Evolutionary conservation across 148 eudicot genomes (phyloP).

Genomic region (Cornus controversa): DNA sequence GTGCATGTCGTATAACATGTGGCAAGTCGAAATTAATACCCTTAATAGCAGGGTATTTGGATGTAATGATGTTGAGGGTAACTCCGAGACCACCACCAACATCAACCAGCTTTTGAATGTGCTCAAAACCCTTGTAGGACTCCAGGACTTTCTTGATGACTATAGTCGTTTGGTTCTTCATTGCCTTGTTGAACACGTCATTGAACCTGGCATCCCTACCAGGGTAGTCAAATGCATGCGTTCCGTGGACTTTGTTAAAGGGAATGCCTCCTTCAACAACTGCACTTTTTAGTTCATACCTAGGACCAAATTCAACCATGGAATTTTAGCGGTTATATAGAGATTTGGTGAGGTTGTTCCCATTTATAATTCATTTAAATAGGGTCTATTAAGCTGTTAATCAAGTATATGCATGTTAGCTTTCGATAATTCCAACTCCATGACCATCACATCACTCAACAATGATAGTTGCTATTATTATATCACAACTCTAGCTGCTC

Average conservation of each 20-base stretch:
- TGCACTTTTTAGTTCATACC: conserved; percentile 36
- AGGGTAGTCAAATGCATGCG: conserved; percentile 41
- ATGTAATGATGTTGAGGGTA: conserved; percentile 24
- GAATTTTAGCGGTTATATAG: too few relatives aligned
- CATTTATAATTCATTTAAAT: too few relatives aligned
- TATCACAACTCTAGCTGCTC: too few relatives aligned
- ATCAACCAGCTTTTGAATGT: conserved; percentile 37
- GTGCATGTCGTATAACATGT: conserved; percentile 34
- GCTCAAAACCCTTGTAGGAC: conserved; percentile 43
- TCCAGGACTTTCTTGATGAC: conserved; percentile 30
- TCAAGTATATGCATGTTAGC: too few relatives aligned
- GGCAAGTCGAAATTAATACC: conserved; percentile 48
- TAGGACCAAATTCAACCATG: neutral
- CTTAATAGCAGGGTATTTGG: conserved; percentile 30
- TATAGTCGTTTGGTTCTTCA: conserved; percentile 28
- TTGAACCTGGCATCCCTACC: conserved; percentile 33
- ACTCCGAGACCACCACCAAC: conserved; percentile 51
- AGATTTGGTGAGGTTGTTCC: too few relatives aligned
- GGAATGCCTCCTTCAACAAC: conserved; percentile 48
- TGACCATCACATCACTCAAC: too few relatives aligned
- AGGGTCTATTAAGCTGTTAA: too few relatives aligned
- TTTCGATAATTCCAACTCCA: too few relatives aligned
- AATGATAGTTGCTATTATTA: too few relatives aligned
- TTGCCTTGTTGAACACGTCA: conserved; percentile 45
- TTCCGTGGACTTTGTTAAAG: conserved; percentile 43